phyloP scores from a whole-genome alignment of 2,329 filamentous ascomycete genomes.

The Reticulascus tulasneorum region DNA sequence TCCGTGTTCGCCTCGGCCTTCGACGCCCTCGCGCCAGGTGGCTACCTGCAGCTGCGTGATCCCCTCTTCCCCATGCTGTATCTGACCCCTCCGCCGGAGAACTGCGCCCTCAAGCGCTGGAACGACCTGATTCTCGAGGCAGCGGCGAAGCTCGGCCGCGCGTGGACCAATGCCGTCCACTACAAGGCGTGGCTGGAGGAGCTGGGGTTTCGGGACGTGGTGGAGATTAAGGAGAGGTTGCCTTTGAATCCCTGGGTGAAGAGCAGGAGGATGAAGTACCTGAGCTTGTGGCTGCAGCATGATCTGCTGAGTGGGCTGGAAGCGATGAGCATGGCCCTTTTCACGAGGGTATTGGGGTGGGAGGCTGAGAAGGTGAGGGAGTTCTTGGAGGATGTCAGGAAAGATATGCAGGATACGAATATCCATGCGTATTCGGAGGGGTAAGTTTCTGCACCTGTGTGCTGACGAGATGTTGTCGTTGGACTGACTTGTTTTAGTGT shows the following conservation, averaged over 20 bases:
- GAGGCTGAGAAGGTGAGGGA: conserved; percentile 1
- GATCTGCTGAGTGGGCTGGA: not conserved
- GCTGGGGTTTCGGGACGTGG: conserved; percentile 52
- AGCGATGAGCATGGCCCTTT: conserved; percentile 14
- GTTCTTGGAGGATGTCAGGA: conserved; percentile 7
- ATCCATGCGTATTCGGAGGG: conserved; percentile 30
- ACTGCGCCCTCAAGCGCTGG: conserved; percentile 25
- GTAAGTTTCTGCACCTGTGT: too few species aligned
- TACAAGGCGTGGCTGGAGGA: conserved; percentile 35
- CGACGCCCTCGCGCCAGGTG: conserved; percentile 35
- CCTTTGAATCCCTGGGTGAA: conserved; percentile 49
- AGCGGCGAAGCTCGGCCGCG: conserved; percentile 27
- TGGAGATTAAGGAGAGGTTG: conserved; percentile 43
- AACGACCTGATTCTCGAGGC: conserved; percentile 29
- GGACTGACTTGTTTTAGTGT: not conserved
- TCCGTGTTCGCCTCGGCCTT: conserved; percentile 43
- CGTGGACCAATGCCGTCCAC: conserved; percentile 37
- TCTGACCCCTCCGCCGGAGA: conserved; percentile 27
- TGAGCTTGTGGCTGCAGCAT: conserved; percentile 29
- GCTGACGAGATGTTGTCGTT: too few species aligned
- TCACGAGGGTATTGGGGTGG: conserved; percentile 6
- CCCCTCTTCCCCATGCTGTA: conserved; percentile 25
- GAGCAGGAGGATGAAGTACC: conserved; percentile 45
- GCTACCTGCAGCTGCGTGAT: conserved; percentile 31
- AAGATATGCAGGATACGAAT: conserved; percentile 17